Evolutionary conservation across 2,329 filamentous ascomycete species (phyloP), one percentile per base, ranked within the genome.

Genomic region (Xylariomycetidae sp.): DNA sequence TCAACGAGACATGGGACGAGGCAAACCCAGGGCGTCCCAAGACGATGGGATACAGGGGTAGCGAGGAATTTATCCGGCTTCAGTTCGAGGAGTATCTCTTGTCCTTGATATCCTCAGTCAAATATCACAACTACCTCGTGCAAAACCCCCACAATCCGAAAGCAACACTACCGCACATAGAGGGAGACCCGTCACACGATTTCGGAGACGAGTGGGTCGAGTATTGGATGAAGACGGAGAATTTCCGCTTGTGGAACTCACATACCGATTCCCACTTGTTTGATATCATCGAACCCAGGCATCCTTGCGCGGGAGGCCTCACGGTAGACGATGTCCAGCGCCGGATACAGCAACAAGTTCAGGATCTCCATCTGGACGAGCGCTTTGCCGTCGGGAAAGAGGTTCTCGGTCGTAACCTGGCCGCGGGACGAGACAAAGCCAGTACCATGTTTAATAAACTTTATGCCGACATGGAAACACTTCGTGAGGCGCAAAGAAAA

Each of bases 11-110:
- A 0, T 98, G 92, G 92, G 92, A 98, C 55, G 88, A 95, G 26
- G 69, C 80, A 4, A 90, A 97, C 52, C 92, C 92, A 0, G 78
- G 80, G 42, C 75, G 86, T 30, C 92, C 92, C n/a, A 96, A 88
- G 52, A 94, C 88, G 3, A 82, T 96, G 69, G 89, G 89, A 18
- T 98, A 96, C 53, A 81, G 88, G 23, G 92, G 92, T 18, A 96
- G 88, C 42, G 92, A 98, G 63, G 92, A 97, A 57, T 96, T 96
- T 53, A 98, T 98, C 49, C 80, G 92, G 18, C 77, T 96, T 25
- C 90, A 97, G 53, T 98, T 98, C 43, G 92, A 98, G 62, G 89
- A 96, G 53, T 98, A 98, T 55, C 74, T 98, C 5, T 74, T 97
- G 16, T 87, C 88, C 0, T 73, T 98, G 42, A 77, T 97, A 27